Evolutionary conservation across 805 yeast species (phyloP).

Genomic region (Wickerhamomyces rabaulensis): DNA sequence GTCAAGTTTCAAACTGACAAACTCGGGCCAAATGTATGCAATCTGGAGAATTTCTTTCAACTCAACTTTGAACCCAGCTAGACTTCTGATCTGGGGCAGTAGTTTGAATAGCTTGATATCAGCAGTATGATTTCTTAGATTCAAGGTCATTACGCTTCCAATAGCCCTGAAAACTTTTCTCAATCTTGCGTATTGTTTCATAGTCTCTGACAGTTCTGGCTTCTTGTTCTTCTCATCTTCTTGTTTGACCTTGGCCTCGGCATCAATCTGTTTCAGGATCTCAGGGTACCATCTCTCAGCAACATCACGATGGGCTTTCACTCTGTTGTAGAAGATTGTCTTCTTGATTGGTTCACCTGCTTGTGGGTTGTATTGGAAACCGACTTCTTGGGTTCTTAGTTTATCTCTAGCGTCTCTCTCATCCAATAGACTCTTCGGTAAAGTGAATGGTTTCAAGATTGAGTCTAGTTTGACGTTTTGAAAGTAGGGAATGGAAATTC

Average conservation of each 20-base stretch:
- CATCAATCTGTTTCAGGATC: conserved; percentile 27
- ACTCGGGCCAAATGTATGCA: conserved; percentile 18
- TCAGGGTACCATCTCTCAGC: conserved; percentile 38
- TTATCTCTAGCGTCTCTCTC: conserved; percentile 32
- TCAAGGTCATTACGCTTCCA: conserved; percentile 13
- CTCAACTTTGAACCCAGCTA: conserved; percentile 7
- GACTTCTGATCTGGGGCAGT: conserved; percentile 11
- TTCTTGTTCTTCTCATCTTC: not conserved
- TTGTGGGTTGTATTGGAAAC: conserved; percentile 36
- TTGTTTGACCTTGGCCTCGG: not conserved
- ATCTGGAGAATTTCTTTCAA: conserved; percentile 15
- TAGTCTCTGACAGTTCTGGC: not conserved
- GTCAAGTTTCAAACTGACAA: conserved; percentile 10
- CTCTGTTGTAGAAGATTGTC: conserved; percentile 35
- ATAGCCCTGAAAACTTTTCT: conserved; percentile 15
- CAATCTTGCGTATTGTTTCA: not conserved
- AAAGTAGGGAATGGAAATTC: conserved; percentile 37
- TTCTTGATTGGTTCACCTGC: conserved; percentile 34
- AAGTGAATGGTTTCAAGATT: conserved; percentile 25
- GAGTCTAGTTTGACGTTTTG: conserved; percentile 37
- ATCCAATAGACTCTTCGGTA: conserved; percentile 27
- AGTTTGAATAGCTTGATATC: conserved; percentile 14
- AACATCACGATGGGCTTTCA: conserved; percentile 40
- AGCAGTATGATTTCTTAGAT: conserved; percentile 12
- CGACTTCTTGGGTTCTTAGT: conserved; percentile 29